Percentiles rank a stretch among this genome's conserved stretches.
Conservation (phyloP, 2,329 filamentous ascomycete genomes). For the Ophiostoma sp. region DNA sequence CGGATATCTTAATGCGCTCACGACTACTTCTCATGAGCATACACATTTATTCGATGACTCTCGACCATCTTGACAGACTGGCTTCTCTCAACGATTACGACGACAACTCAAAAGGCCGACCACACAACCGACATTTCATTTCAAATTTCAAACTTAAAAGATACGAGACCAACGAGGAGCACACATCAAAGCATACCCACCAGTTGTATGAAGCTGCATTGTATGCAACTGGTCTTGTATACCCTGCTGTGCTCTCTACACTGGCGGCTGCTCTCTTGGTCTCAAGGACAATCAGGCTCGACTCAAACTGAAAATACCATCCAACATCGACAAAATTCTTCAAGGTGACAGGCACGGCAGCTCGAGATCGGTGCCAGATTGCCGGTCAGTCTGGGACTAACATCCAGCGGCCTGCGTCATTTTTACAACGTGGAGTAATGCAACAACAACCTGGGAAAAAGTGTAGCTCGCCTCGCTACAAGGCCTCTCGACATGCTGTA, state of each 20-base stretch:
- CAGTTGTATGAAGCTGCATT: not conserved
- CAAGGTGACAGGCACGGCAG: not conserved
- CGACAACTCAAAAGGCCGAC: constrained; percentile 12
- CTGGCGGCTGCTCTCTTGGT: not conserved
- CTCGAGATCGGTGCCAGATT: not conserved
- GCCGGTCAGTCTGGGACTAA: not conserved
- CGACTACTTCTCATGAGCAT: constrained; percentile 17
- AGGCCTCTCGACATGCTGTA: not conserved
- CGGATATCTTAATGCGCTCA: constrained; percentile 23
- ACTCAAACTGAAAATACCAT: not conserved
- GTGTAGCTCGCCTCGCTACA: constrained; percentile 27
- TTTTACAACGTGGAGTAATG: no score
- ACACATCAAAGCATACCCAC: not conserved
- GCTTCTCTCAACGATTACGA: constrained; percentile 13
- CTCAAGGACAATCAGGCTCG: not conserved
- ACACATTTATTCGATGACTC: constrained; percentile 18
- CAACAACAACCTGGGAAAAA: not conserved
- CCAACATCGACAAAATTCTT: not conserved
- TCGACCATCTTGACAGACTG: constrained; percentile 14
- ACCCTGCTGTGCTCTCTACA: not conserved
- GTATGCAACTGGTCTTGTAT: constrained; percentile 20
- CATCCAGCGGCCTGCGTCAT: not conserved
- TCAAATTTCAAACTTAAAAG: not conserved
- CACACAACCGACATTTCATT: not conserved
- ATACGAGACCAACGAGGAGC: no score